A percentile compares a stretch with the other conserved stretches of the same genome.
Conservation (phyloP, 1,284 basidiomycete species). For the Ustilago bromivora region DNA sequence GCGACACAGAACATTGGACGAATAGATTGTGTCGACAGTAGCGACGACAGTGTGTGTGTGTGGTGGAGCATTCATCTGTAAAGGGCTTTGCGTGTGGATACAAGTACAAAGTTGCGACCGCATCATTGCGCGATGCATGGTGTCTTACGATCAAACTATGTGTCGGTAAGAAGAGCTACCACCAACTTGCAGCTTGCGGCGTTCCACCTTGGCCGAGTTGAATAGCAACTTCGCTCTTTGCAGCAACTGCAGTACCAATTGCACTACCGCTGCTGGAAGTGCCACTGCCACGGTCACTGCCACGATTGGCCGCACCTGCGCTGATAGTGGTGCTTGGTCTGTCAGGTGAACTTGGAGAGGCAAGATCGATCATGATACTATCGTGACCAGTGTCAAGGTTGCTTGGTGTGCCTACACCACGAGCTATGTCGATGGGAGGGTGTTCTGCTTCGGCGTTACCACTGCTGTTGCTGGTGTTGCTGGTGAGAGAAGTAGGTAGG, state of each 20-base stretch:
- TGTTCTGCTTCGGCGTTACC: neutral
- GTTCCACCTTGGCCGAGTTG: slow-evolving; percentile 36
- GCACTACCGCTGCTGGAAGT: slow-evolving; percentile 3
- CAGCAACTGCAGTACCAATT: neutral
- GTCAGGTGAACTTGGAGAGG: neutral
- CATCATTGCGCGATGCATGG: too few species aligned
- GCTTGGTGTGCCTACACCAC: slow-evolving; percentile 30
- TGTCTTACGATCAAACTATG: too few species aligned
- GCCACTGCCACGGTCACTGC: neutral
- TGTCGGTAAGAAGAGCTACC: slow-evolving; percentile 7
- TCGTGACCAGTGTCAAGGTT: slow-evolving; percentile 22
- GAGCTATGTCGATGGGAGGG: slow-evolving; percentile 13
- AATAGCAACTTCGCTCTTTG: neutral
- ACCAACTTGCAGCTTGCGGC: slow-evolving; percentile 46
- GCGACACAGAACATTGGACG: neutral
- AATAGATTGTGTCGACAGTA: too few species aligned
- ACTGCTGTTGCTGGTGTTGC: neutral
- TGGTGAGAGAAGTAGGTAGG: neutral
- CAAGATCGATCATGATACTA: slow-evolving; percentile 26
- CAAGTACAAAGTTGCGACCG: neutral
- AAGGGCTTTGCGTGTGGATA: neutral
- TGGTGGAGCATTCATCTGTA: neutral
- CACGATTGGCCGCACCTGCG: neutral
- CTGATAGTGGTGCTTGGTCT: neutral
- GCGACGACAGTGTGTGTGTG: neutral